Base-by-base conservation (phyloP, 148 eudicot genomes). In the Chenopodium berlandieri region DNA sequence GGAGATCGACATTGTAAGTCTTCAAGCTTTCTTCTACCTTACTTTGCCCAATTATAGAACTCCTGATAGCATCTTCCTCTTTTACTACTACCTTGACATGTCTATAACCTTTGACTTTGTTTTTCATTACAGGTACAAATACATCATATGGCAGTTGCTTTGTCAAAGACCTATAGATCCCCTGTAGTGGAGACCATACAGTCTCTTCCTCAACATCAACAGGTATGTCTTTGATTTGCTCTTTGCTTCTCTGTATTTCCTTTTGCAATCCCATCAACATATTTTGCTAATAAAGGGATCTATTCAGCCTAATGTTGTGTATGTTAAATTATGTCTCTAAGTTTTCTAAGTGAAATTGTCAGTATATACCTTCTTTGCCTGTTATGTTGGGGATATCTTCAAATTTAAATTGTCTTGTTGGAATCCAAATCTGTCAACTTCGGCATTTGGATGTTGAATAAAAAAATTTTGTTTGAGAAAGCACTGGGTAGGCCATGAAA, bases 141-240 rank as follows among this genome's bases (percentile, higher is more conserved):
- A 71, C 90, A 94, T 86, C 99, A 96, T 75, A 89, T 96, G 92
- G 97, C 93, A 74, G 62, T 86, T 86, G 98, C 99, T 80, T 89
- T 94, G 86, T 96, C 98, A 74, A 94, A 89, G 86, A 87, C 92
- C 23, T 96, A 78, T 71, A 90, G 80, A 84, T 90, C 98, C 56
- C 92, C 95, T 73, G 88, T 90, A 66, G 94, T 96, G 23, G 98
- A 94, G 78, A 96, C 95, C 54, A 89, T 96, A 78, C 94, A 91
- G 74, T 90, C 94, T 66, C 94, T 96, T 79, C 99, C 98, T n/a
- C 99, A 92, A 85, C 99, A 96, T 89, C 98, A 94, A 82, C 99
- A 96, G 92, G 99, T 92, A 82, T 30, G 6, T 78, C 32, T 20
- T 73, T 46, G 70, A 63, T 71, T 32, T 58, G 1, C 70, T 74